A percentile compares a stretch with the other conserved stretches of the same genome.
These are phyloP conservation scores for Tanacetum coccineum DNA, from an alignment of 129 eudicot species.

Conservation along the genomic window DNA sequence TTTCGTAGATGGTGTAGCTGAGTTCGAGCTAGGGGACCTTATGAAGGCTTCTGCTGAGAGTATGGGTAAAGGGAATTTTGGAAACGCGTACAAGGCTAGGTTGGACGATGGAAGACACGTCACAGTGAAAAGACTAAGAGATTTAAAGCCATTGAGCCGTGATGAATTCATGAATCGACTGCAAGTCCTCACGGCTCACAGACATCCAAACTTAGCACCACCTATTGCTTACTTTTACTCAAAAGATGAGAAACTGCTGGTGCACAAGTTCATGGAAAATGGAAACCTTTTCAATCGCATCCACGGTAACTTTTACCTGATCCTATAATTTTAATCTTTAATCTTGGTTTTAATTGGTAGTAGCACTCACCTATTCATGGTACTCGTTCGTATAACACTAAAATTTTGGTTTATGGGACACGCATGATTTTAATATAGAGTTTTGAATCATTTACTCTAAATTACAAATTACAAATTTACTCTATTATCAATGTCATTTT, in stretches of 20 bases:
- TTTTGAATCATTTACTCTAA: too few species aligned
- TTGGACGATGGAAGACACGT: conserved; percentile 50
- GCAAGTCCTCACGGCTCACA: conserved; percentile 37
- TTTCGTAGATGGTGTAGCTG: conserved; percentile 39
- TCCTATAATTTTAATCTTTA: not conserved
- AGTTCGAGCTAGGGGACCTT: conserved; percentile 58
- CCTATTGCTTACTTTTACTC: conserved; percentile 63
- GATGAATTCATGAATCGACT: conserved; percentile 58
- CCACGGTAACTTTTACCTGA: conserved; percentile 42
- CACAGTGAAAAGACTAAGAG: conserved; percentile 66
- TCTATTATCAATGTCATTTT: not conserved
- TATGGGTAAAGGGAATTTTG: conserved; percentile 64
- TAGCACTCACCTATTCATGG: conserved; percentile 3
- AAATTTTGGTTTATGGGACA: too few species aligned
- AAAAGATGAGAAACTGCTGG: conserved; percentile 58
- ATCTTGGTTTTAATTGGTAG: not conserved
- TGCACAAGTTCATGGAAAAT: conserved; percentile 42
- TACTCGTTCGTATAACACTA: not conserved
- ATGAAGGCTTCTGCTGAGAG: conserved; percentile 79
- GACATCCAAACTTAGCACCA: conserved; percentile 68
- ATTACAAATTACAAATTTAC: too few species aligned
- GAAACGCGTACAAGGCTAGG: conserved; percentile 55
- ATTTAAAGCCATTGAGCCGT: conserved; percentile 59
- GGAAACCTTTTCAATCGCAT: conserved; percentile 58
- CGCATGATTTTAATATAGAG: too few species aligned